A percentile compares a stretch with the other conserved stretches of the same genome.
Evolutionary conservation across 2,329 filamentous ascomycete species (phyloP).

Genomic region (Fulvia fulva): DNA sequence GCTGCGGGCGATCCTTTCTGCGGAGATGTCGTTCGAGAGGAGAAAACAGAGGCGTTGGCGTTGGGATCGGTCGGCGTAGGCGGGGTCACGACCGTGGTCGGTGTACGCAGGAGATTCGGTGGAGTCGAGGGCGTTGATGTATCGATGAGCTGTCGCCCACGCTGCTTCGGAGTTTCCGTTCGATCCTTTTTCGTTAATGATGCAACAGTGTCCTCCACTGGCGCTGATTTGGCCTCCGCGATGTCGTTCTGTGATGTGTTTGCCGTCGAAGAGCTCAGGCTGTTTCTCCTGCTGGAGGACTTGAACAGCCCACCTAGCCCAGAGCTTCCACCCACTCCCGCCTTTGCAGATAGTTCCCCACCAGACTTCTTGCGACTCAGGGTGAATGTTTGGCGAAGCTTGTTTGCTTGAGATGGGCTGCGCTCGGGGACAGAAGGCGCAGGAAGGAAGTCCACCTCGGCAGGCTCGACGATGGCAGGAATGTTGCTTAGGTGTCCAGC

Average conservation of each 20-base stretch:
- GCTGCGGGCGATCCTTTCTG: constrained; percentile 42
- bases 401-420: constrained; percentile 66
- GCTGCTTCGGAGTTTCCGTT: constrained; percentile 23
- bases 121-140: constrained; percentile 37
- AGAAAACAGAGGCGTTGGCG: constrained; percentile 18
- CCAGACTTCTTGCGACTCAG: constrained; percentile 46
- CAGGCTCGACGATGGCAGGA: constrained; percentile 28
- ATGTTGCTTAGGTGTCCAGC: constrained; percentile 35
- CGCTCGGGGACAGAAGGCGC: constrained; percentile 44
- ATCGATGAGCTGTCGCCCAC: constrained; percentile 29
- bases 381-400: constrained; percentile 67
- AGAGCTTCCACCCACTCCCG: constrained; percentile 38
- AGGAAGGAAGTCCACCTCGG: constrained; percentile 16
- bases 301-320: constrained; percentile 43
- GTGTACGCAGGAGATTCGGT: constrained; percentile 41
- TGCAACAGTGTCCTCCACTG: not conserved
- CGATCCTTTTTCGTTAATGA: constrained; percentile 13
- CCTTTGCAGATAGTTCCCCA: constrained; percentile 37
- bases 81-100: constrained; percentile 59
- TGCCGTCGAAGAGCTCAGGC: constrained; percentile 24
- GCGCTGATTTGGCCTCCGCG: not conserved
- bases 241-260: constrained; percentile 34
- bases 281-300: constrained; percentile 35
- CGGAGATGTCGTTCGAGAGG: constrained; percentile 22
- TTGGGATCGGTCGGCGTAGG: constrained; percentile 55